Evolutionary conservation across 2,329 filamentous ascomycete species (phyloP), one percentile per base, ranked within the genome.

Genomic region (Aureobasidium sp.): DNA sequence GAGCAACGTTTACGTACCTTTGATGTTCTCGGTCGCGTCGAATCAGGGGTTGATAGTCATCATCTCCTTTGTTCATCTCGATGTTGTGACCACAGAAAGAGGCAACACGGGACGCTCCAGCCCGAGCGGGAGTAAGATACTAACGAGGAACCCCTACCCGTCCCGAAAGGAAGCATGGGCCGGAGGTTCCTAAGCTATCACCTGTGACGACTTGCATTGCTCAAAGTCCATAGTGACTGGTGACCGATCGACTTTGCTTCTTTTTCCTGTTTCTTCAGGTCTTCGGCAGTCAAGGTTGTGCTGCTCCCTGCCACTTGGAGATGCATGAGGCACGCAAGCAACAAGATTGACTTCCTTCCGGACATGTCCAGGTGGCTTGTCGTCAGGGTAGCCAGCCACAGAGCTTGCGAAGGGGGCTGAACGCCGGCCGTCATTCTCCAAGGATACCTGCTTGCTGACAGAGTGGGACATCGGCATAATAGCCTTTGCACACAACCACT

Each of bases 21-120:
- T 36, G 25, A 8, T 21, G 11, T 54, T 42, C 25, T 30, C 8
- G 16, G 9, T 41, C 36, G n/a, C 16, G 32, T 37, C 34, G 32
- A 27, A 16, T n/a, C 14, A 39, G 10, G 13, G 21, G 49, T 48
- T 10, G 39, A 21, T 21, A 21, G 21, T 39, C 11, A 30, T 29
- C 21, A 39, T 39, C 42, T 59, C 45, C 41, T 36, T 34, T 59
- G 36, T 42, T 50, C 32, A 32, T 59, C 45, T 59, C 42, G 29
- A 30, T 29, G 39, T 30, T 34, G 29, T 34, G 36, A 25, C 16
- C 25, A 21, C 5, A 45, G 21, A 45, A 39, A 58, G 45, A 59
- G 44, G 45, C 57, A 59, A 42, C 57, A 36, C 57, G 57, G 57
- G 57, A 59, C 57, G 57, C 57, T 45, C 57, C 57, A 59, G 57